Base-by-base conservation (phyloP, 495 filamentous ascomycete genomes). In the Rusavskia elegans region DNA sequence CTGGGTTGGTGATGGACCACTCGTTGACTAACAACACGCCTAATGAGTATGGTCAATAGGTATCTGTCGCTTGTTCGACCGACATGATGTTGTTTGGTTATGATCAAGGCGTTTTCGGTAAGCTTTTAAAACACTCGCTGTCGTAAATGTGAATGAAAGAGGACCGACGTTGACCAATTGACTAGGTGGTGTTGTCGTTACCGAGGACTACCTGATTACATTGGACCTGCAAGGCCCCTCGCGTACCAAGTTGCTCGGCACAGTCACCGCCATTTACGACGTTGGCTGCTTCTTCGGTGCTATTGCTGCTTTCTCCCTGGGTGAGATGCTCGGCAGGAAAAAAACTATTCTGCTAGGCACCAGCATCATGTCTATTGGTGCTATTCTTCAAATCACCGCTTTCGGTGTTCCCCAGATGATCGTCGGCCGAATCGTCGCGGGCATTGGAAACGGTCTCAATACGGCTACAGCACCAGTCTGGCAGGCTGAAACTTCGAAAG, bases 361-460 rank as follows among this genome's bases (percentile, higher is more conserved):
- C 0, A 65, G 65, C 0, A 76, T 82, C 36, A 82, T 83, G 78
- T 68, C 65, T 23, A 60, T 83, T 23, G 80, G 78, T 1, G 79
- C 80, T 9, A 68, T 83, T 38, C 70, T 84, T 35, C 80, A 84
- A 55, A 75, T 76, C 45, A 71, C 74, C n/a, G 67, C 81, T 1
- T 83, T 75, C 58, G 67, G 70, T n/a, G 63, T 80, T 14, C 63
- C 76, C 6, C 80, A 83, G 56, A 77, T 85, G 61, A 75, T 86
- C 48, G 67, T 84, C 27, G 81, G 78, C 16, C 73, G 80, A 58
- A 68, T 82, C 32, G 68, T 83, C 9, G 73, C 69, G 55, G 58
- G 75, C 6, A 71, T 85, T 36, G 82, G 81, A 6, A 84, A 83
- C 53, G 81, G 80, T 14, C 71, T 82, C 53, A 83, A 84, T 51